Evolutionary conservation across 2,329 filamentous ascomycete species (phyloP), one percentile per base, ranked within the genome.

Genomic region (Chaetomium sp.): DNA sequence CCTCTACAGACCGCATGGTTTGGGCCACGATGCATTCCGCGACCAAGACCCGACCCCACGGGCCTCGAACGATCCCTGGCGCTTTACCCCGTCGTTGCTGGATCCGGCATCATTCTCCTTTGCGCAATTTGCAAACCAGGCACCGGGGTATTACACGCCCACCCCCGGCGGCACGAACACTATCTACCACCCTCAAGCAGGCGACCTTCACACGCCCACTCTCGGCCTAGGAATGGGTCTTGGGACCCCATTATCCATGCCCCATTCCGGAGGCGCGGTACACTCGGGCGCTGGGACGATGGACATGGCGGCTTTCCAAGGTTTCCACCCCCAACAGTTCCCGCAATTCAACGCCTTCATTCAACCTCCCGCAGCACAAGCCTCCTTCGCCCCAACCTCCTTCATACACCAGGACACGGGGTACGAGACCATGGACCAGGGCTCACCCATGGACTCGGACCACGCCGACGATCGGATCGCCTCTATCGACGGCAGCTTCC

Each of bases 51-150:
- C 88, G 19, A 95, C 89, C 3, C 89, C 90, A 5, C 83, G 88
- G 68, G 87, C 85, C 14, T 81, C 87, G 43, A 85, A 87, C 66
- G 91, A 96, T 64, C 84, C 81, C 64, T 94, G 91, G 85, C 82
- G 88, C 62, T 91, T 96, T 67, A 95, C 91, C 2, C 90, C 91
- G 4, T 94, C 91, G 27, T 77, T 95, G 55, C 80, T 97, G 68
- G 92, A 97, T 68, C 85, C 90, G 14, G 90, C 87, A 69, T 88
- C 89, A 35, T 89, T 89, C 69, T 82, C 84, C 32, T 96, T 96
- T 71, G 79, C 84, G 57, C 79, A 80, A 54, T 92, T 95, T 67
- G 84, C 87, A 61, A 89, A 88, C 70, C 88, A 91, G 61, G 82
- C 87, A 46, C 82, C 88, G 12, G 88, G 86, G 11, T 94, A 94